Percentiles rank a stretch among this genome's conserved stretches.
phyloP scores from a whole-genome alignment of 1,284 basidiomycete species.

The Uromyces viciae-fabae region DNA sequence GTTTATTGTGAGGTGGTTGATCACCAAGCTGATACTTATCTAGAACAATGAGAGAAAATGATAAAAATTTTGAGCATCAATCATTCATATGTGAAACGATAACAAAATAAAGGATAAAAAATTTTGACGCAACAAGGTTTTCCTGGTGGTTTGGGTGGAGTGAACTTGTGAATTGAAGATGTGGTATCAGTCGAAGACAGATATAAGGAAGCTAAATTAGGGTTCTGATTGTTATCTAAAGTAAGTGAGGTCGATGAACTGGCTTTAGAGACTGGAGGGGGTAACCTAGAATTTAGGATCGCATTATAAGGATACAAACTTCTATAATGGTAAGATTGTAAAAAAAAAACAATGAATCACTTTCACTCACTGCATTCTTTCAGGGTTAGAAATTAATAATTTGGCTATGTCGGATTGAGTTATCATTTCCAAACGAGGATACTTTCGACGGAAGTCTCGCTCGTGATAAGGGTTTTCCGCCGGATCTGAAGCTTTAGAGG shows the following conservation, averaged over 20 bases:
- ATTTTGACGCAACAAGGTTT: conserved; percentile 28
- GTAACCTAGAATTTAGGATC: conserved; percentile 11
- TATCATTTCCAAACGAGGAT: conserved; percentile 37
- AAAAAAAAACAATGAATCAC: background rate
- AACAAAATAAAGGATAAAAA: conserved; percentile 2
- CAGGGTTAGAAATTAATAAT: conserved; percentile 31
- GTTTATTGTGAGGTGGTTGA: conserved; percentile 29
- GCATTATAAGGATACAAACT: too few relatives aligned
- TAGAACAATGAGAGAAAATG: background rate
- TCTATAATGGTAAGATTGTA: background rate
- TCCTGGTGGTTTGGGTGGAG: conserved; percentile 36
- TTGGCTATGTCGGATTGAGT: conserved; percentile 28
- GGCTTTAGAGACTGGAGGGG: conserved; percentile 1
- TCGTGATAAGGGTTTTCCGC: conserved; percentile 40
- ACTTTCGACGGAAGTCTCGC: conserved; percentile 40
- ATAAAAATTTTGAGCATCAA: background rate
- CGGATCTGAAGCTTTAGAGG: conserved; percentile 43
- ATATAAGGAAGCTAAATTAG: conserved; percentile 21
- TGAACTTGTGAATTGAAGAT: background rate
- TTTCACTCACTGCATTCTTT: conserved; percentile 24
- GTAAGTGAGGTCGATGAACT: background rate
- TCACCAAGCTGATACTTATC: conserved; percentile 27
- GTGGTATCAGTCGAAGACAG: background rate
- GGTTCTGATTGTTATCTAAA: background rate
- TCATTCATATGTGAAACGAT: background rate